Base-by-base conservation (phyloP, 2,329 filamentous ascomycete genomes). In the Hymenoscyphus linearis region DNA sequence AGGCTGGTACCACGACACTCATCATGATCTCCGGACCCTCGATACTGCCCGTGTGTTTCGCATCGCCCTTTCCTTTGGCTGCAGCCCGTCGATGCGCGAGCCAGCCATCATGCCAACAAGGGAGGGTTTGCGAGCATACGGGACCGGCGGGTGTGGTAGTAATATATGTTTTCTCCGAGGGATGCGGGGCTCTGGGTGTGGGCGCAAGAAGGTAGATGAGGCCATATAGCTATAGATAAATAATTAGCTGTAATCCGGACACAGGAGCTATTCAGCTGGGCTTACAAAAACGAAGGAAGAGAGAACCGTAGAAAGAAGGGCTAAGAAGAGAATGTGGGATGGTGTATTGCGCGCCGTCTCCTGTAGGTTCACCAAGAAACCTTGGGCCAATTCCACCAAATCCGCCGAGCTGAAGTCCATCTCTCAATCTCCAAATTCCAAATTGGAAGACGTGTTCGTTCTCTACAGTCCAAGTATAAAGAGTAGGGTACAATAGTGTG, bases 1-100 rank as follows among this genome's bases (percentile, higher is more conserved):
- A 99, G 10, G 95, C 95, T 0, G 95, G 95, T 52, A 99, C 88
- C 0, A 99, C 91, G 7, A 98, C 86, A 59, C 90, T 95, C 79
- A 99, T 86, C 73, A 89, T 89, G n/a, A 97, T 76, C 64, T 93
- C 86, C 14, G 92, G 84, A 1, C 87, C 82, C 65, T 92, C 88
- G 59, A 96, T 88, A 52, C 79, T 76, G 67, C 84, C 81, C 3
- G 76, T 76, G 22, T 75, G 72, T 65, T 76, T 69, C 70, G 27
- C 69, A 27, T 37, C 54, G 22, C 37, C 36, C 68, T 36, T 61
- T 37, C 27, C 35, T n/a, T 67, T 71, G 69, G 80, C 78, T 67
- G 76, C 78, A 55, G 79, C 75, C 70, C 79, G 82, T 72, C 82
- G 84, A 74, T 84, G 84, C 55, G 80, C 81, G 35, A 86, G 82